Evolutionary conservation across 2,329 filamentous ascomycete species (phyloP).

Genomic region (Sarocladium brachiariae): DNA sequence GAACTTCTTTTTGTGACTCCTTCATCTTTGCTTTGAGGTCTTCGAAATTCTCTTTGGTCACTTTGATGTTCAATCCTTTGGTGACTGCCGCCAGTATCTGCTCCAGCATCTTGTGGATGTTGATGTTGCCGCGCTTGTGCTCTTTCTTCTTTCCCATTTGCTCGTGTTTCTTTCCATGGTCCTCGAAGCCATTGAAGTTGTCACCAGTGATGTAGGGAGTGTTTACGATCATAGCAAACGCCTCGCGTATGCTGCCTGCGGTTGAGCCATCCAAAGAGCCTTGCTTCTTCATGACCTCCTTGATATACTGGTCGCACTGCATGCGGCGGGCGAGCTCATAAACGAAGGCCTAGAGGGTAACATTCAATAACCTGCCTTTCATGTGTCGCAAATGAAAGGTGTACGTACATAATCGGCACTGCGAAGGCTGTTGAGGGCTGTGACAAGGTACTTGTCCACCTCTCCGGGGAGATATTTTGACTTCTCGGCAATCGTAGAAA

Average conservation of each 20-base stretch:
- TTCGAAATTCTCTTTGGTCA: too few relatives aligned
- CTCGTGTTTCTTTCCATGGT: conserved; percentile 3
- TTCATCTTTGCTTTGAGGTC: too few relatives aligned
- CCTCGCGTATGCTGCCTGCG: conserved; percentile 20
- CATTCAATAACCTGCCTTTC: not conserved
- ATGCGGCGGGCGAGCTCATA: conserved; percentile 23
- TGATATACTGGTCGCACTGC: conserved; percentile 18
- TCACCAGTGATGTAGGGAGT: conserved; percentile 23
- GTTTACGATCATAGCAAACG: conserved; percentile 19
- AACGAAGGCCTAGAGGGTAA: conserved; percentile 16
- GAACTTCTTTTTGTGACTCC: too few relatives aligned
- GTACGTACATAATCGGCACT: conserved; percentile 20
- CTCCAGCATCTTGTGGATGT: not conserved
- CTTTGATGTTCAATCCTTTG: too few relatives aligned
- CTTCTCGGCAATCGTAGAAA: conserved; percentile 19
- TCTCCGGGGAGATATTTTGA: conserved; percentile 20
- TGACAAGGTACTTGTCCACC: conserved; percentile 21
- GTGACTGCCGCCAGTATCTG: not conserved
- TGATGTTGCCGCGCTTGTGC: not conserved
- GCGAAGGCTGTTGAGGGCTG: conserved; percentile 22
- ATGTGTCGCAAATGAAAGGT: not conserved
- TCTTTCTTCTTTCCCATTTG: not conserved
- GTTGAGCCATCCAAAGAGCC: conserved; percentile 23
- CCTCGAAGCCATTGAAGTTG: conserved; percentile 17
- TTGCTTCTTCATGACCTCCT: conserved; percentile 21